Evolutionary conservation across 257 asterid genomes (phyloP).

Genomic region (Osmanthus fragrans): DNA sequence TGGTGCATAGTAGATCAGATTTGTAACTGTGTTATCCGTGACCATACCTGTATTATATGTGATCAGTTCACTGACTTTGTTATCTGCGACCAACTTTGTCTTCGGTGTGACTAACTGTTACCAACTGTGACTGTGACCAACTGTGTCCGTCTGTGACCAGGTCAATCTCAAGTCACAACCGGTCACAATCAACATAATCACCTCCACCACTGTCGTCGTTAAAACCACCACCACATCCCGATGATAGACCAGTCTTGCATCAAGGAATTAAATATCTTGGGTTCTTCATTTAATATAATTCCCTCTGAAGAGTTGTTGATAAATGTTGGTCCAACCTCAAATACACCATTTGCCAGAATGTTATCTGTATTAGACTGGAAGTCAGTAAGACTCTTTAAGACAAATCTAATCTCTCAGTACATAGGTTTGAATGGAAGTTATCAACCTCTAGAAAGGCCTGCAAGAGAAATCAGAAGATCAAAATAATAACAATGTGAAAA

Average conservation of each 20-base stretch:
- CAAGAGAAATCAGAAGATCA: slow-evolving; percentile 24
- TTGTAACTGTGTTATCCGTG: too few species aligned
- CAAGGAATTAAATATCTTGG: background rate
- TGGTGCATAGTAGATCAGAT: too few species aligned
- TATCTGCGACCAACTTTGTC: too few species aligned
- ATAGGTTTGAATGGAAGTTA: background rate
- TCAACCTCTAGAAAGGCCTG: slow-evolving; percentile 80
- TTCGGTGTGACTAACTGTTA: too few species aligned
- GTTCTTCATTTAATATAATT: slow-evolving; percentile 16
- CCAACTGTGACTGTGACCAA: too few species aligned
- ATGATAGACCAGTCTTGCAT: slow-evolving; percentile 31
- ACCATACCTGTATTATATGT: too few species aligned
- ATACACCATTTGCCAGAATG: slow-evolving; percentile 23
- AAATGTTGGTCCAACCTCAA: slow-evolving; percentile 36
- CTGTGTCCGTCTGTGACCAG: too few species aligned
- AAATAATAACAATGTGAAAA: slow-evolving; percentile 7
- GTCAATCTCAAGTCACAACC: too few species aligned
- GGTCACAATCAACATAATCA: too few species aligned
- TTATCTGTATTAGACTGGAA: slow-evolving; percentile 16
- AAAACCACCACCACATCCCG: background rate
- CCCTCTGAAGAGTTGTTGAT: slow-evolving; percentile 26
- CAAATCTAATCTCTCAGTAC: background rate
- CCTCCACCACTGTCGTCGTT: too few species aligned
- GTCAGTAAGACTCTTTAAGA: background rate
- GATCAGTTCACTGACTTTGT: too few species aligned